Evolutionary conservation across 768 basidiomycete genomes (phyloP), one percentile per base, ranked within the genome.

Genomic region (Podaxis carcinomalis): DNA sequence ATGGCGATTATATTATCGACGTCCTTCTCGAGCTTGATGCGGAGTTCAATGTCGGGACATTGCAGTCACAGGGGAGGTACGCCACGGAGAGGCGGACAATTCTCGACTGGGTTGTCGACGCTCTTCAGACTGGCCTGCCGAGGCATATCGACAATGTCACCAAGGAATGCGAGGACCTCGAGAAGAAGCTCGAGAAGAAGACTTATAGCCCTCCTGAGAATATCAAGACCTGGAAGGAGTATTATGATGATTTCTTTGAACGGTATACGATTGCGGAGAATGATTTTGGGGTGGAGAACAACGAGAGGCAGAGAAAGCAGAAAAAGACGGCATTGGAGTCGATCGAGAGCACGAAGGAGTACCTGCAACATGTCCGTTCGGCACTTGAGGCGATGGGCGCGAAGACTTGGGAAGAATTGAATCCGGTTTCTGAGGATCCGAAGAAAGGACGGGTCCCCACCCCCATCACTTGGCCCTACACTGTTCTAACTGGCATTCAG

Each of bases 21-120:
- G 68, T 80, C 5, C 72, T 80, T n/a, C 62, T 76, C 4, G 68
- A 73, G 16, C 66, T 78, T 11, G 78, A 76, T 1, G 76, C 73
- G 10, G 67, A 74, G 1, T 54, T 72, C 59, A 74, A 79, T 57
- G 51, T 73, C 16, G 74, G 71, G 4, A 63, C 73, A n/a, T 72
- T 69, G 57, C 50, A 63, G 14, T 61, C 72, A 21, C 73, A 32
- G 25, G 53, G 1, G 21, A 53, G 40, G 9, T 70, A 73, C 46
- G 52, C 63, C 14, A 56, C 61, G 2, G 60, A 67, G 21, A 56
- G 21, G 47, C 21, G 23, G 7, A 49, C 47, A 14, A 25, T 49
- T 27, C 47, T 19, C 11, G 47, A 49, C 19, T 49, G 47, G 47
- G 25, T 49, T 49, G 25, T 49, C 25, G 19, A 49, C 9, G 47